These are phyloP conservation scores for Rubroboletus satanas DNA, from an alignment of 768 basidiomycete species.

Conservation along the genomic window DNA sequence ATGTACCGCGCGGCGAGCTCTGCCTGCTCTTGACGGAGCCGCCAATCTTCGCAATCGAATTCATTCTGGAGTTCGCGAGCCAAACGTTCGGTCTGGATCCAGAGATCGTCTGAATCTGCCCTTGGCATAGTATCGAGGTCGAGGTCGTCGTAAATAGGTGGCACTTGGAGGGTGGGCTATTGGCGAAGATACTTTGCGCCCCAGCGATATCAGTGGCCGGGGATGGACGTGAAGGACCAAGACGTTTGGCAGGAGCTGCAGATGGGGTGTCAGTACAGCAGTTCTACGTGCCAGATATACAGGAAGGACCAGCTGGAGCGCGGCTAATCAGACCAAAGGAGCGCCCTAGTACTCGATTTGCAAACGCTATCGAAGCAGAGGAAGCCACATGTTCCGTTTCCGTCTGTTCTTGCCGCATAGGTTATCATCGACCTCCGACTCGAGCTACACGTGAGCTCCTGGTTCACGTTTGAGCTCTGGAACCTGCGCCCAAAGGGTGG, in stretches of 20 bases:
- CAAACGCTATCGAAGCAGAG: neutral
- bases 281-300: neutral
- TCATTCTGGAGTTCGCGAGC: slow-evolving; percentile 35
- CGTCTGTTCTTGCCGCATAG: slow-evolving; percentile 8
- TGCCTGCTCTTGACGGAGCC: slow-evolving; percentile 34
- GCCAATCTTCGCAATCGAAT: slow-evolving; percentile 40
- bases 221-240: neutral
- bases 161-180: slow-evolving; percentile 16
- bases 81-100: slow-evolving; percentile 4
- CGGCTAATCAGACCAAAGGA: slow-evolving; percentile 12
- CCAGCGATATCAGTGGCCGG: neutral
- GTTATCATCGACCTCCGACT: slow-evolving; percentile 19
- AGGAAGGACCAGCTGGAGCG: slow-evolving; percentile 24
- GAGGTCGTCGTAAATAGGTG: slow-evolving; percentile 8
- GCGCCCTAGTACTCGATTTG: neutral
- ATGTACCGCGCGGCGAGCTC: slow-evolving; percentile 24
- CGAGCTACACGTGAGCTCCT: slow-evolving; percentile 24
- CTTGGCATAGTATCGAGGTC: slow-evolving; percentile 4
- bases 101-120: slow-evolving; percentile 1
- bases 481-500: slow-evolving; percentile 40
- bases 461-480: slow-evolving; percentile 34
- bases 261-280: neutral
- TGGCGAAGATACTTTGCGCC: slow-evolving; percentile 20
- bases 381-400: neutral
- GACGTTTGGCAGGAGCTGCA: neutral